Evolutionary conservation across 2,329 filamentous ascomycete species (phyloP).

Genomic region (Cladosporium austrohemisphaericum): DNA sequence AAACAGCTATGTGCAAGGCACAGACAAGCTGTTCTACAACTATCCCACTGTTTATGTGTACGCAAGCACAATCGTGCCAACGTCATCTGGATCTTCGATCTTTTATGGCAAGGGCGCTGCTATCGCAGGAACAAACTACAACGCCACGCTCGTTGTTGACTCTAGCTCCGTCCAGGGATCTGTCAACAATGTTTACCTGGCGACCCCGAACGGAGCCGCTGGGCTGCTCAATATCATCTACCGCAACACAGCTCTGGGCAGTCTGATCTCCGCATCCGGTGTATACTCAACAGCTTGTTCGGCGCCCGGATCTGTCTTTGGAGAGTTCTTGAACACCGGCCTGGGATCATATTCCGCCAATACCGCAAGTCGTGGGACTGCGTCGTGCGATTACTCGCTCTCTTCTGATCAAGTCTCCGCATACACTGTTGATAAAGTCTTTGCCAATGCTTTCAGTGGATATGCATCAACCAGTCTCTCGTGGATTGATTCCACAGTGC

Average conservation of each 20-base stretch:
- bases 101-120: conserved; percentile 19
- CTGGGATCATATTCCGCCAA: conserved; percentile 41
- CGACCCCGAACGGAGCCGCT: conserved; percentile 41
- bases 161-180: conserved; percentile 9
- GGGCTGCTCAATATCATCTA: conserved; percentile 38
- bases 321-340: conserved; percentile 43
- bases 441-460: conserved; percentile 33
- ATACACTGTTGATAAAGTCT: conserved; percentile 36
- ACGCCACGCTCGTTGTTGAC: conserved; percentile 15
- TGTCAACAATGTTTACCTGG: conserved; percentile 39
- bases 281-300: conserved; percentile 30
- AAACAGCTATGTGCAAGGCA: conserved; percentile 45
- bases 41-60: conserved; percentile 43
- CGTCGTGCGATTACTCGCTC: conserved; percentile 34
- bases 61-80: conserved; percentile 41
- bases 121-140: conserved; percentile 12
- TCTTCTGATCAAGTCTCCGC: conserved; percentile 34
- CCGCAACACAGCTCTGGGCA: conserved; percentile 38
- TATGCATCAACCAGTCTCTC: conserved; percentile 33
- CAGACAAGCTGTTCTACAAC: conserved; percentile 42
- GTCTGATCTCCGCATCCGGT: conserved; percentile 38
- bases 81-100: conserved; percentile 23
- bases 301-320: conserved; percentile 32
- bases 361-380: conserved; percentile 28
- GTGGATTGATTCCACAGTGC: conserved; percentile 39